These are phyloP conservation scores for Fusarium abutilonis DNA, from an alignment of 2,329 filamentous ascomycete species.

Conservation along the genomic window DNA sequence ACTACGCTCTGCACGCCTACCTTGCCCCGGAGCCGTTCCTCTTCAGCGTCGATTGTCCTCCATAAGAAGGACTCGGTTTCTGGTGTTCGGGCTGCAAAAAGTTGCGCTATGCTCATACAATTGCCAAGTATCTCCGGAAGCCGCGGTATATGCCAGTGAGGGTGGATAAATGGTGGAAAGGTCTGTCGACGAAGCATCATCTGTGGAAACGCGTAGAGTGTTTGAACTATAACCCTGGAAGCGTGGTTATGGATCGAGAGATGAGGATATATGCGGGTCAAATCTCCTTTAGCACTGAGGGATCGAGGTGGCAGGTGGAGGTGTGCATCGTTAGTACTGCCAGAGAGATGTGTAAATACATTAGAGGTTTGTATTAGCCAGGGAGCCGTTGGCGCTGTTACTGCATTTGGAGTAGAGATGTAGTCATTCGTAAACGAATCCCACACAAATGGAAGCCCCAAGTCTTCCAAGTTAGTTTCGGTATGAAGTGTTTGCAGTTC, in stretches of 20 bases:
- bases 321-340: background rate
- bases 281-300: conserved; percentile 9
- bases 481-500: background rate
- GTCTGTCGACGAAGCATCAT: conserved; percentile 48
- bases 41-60: conserved; percentile 41
- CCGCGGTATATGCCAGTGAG: conserved; percentile 35
- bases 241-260: conserved; percentile 25
- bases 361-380: background rate
- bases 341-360: accelerated
- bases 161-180: conserved; percentile 48
- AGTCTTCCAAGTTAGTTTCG: accelerated
- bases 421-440: background rate
- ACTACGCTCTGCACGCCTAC: conserved; percentile 3
- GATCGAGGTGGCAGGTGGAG: background rate
- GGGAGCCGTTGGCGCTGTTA: accelerated
- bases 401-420: background rate
- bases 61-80: conserved; percentile 44
- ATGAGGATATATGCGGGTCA: conserved; percentile 26
- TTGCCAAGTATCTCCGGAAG: conserved; percentile 39
- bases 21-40: conserved; percentile 33
- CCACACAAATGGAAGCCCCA: background rate
- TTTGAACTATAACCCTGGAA: conserved; percentile 39
- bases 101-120: conserved; percentile 43
- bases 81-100: conserved; percentile 37
- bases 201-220: conserved; percentile 44